phyloP scores from a whole-genome alignment of 768 basidiomycete species.

The Lentinula detonsa region DNA sequence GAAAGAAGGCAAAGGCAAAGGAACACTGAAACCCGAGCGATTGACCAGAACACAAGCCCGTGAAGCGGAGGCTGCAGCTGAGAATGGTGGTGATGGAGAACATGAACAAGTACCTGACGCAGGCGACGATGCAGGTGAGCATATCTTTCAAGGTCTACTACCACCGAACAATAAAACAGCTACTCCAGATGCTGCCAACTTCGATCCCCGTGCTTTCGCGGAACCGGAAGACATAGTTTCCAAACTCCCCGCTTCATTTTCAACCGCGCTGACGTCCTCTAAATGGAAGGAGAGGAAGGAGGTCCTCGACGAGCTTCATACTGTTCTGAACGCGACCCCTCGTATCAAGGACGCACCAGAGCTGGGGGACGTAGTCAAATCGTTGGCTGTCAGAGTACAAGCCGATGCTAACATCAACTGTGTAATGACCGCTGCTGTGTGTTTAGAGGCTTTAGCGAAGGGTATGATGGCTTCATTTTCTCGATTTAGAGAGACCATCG shows the following conservation, averaged over 20 bases:
- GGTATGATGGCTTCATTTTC: conserved; percentile 73
- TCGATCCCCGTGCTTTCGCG: conserved; percentile 75
- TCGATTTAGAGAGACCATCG: conserved; percentile 62
- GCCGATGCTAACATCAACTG: conserved; percentile 94
- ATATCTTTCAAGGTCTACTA: not conserved
- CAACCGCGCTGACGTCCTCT: conserved; percentile 72
- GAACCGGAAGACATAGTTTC: conserved; percentile 77
- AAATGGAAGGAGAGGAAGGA: conserved; percentile 99
- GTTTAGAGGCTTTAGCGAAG: conserved; percentile 81
- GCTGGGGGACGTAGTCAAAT: conserved; percentile 68
- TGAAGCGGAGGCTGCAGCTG: conserved; percentile 50
- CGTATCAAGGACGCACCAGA: conserved; percentile 78
- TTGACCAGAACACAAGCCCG: conserved; percentile 72
- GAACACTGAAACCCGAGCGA: conserved; percentile 71
- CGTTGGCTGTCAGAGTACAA: conserved; percentile 75
- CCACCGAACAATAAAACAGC: conserved; percentile 8
- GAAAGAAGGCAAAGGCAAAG: conserved; percentile 80
- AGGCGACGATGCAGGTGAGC: conserved; percentile 41
- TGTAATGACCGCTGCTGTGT: conserved; percentile 81
- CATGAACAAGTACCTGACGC: conserved; percentile 25
- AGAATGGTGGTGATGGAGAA: conserved; percentile 29
- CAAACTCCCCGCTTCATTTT: conserved; percentile 71
- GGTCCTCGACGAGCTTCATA: conserved; percentile 76
- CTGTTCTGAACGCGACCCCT: conserved; percentile 60
- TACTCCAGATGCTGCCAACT: conserved; percentile 39